Conservation (phyloP, 2,329 filamentous ascomycete genomes). For the Sclerotiophoma versabilis region DNA sequence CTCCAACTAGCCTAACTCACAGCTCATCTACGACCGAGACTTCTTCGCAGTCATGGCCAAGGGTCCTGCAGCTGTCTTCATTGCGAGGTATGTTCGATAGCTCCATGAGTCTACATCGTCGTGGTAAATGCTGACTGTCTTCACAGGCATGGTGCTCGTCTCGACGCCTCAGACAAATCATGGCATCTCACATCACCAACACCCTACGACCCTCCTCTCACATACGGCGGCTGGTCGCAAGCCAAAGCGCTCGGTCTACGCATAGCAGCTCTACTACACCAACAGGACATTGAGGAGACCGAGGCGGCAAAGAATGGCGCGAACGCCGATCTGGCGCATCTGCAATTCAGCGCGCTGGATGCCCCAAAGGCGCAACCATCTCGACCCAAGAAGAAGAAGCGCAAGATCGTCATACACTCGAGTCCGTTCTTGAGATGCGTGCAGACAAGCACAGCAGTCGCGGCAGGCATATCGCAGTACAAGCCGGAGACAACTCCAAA, state of each 20-base stretch:
- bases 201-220: conserved; percentile 94
- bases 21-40: conserved; percentile 6
- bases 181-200: conserved; percentile 94
- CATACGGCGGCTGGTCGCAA: conserved; percentile 93
- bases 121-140: conserved; percentile 20
- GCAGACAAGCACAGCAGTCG: conserved; percentile 88
- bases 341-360: conserved; percentile 33
- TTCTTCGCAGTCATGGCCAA: conserved; percentile 49
- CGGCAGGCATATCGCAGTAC: conserved; percentile 79
- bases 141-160: conserved; percentile 82
- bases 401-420: conserved; percentile 84
- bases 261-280: conserved; percentile 75
- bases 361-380: conserved; percentile 18
- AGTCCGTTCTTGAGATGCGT: conserved; percentile 95
- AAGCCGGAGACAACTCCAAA: conserved; percentile 48
- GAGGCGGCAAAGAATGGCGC: conserved; percentile 28
- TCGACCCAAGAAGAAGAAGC: conserved; percentile 65
- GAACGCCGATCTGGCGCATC: conserved; percentile 28
- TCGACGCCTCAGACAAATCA: conserved; percentile 92
- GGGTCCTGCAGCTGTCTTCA: conserved; percentile 57
- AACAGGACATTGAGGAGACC: conserved; percentile 57
- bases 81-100: conserved; percentile 53
- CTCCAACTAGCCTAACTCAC: conserved; percentile 16
- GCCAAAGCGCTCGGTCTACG: conserved; percentile 80
- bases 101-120: conserved; percentile 9